Percentiles rank a stretch among this genome's conserved stretches.
phyloP scores from a whole-genome alignment of 257 asterid genomes.

The Handroanthus guayacan region DNA sequence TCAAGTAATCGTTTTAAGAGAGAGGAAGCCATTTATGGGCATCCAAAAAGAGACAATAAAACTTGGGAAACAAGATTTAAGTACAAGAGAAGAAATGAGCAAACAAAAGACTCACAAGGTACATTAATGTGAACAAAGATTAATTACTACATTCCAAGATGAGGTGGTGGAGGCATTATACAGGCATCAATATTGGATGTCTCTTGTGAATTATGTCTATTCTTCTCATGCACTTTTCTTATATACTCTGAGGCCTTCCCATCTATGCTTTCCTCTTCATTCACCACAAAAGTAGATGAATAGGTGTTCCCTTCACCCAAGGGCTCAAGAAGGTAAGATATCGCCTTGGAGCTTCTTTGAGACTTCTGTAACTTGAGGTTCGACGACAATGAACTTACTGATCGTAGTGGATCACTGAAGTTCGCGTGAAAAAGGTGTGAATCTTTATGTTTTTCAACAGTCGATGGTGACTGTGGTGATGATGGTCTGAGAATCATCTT shows the following conservation, averaged over 20 bases:
- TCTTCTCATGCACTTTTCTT: conserved; percentile 40
- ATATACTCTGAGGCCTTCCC: conserved; percentile 37
- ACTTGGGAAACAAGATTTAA: background rate
- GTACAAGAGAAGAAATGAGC: background rate
- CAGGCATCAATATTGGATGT: conserved; percentile 6
- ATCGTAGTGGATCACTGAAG: background rate
- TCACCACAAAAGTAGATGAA: background rate
- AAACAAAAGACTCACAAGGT: background rate
- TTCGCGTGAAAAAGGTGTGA: no score
- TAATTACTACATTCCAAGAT: background rate
- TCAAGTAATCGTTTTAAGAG: no score
- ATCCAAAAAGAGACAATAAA: background rate
- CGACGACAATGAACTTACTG: background rate
- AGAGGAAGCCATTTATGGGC: background rate
- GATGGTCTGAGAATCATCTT: conserved; percentile 22
- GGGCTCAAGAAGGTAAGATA: conserved; percentile 21
- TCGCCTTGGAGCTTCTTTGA: conserved; percentile 19
- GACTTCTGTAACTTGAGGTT: conserved; percentile 28
- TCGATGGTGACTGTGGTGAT: background rate
- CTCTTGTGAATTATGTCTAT: conserved; percentile 23
- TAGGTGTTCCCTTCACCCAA: conserved; percentile 6
- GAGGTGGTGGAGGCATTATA: conserved; percentile 30
- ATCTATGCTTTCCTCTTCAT: conserved; percentile 26
- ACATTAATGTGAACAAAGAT: background rate
- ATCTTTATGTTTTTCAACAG: background rate